A percentile compares a stretch with the other conserved stretches of the same genome.
phyloP scores from a whole-genome alignment of 208 protist genomes.

The Trypanosoma cruzi region DNA sequence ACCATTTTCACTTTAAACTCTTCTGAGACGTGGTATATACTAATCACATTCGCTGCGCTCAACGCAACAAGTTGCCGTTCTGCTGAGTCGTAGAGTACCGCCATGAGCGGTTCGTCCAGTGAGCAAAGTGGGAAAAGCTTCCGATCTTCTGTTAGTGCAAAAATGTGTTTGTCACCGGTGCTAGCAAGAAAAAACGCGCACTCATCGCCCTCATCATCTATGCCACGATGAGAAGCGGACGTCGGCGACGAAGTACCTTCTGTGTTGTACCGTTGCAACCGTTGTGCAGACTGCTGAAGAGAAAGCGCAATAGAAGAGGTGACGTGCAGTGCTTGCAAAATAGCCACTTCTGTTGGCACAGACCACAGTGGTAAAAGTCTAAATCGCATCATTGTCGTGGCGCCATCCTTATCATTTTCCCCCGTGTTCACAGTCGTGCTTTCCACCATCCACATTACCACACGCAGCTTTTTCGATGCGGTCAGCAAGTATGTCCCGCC shows the following conservation, averaged over 20 bases:
- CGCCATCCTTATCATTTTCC: neutral
- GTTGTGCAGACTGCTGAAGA: neutral
- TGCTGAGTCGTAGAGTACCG: conserved; percentile 66
- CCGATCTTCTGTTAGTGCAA: conserved; percentile 67
- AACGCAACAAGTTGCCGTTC: conserved; percentile 72
- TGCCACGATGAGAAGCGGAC: neutral
- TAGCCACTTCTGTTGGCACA: conserved; percentile 43
- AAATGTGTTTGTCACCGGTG: conserved; percentile 37
- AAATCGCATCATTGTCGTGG: neutral
- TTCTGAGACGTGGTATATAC: conserved; percentile 61
- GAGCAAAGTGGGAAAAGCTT: conserved; percentile 53
- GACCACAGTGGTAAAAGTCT: conserved; percentile 67
- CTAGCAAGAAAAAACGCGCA: conserved; percentile 67
- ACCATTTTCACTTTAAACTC: conserved; percentile 41
- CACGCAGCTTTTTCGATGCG: conserved; percentile 48
- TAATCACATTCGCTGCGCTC: conserved; percentile 55
- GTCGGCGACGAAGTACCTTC: neutral
- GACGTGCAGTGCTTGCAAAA: conserved; percentile 56
- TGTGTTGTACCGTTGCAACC: conserved; percentile 1
- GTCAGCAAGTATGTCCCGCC: conserved; percentile 65
- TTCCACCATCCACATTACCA: conserved; percentile 77
- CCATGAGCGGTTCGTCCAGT: conserved; percentile 53
- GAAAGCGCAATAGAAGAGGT: neutral
- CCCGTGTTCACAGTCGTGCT: conserved; percentile 33
- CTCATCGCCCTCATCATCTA: conserved; percentile 32